These are phyloP conservation scores for Fusarium devonianum DNA, from an alignment of 2,329 filamentous ascomycete genomes.

Conservation along the genomic window DNA sequence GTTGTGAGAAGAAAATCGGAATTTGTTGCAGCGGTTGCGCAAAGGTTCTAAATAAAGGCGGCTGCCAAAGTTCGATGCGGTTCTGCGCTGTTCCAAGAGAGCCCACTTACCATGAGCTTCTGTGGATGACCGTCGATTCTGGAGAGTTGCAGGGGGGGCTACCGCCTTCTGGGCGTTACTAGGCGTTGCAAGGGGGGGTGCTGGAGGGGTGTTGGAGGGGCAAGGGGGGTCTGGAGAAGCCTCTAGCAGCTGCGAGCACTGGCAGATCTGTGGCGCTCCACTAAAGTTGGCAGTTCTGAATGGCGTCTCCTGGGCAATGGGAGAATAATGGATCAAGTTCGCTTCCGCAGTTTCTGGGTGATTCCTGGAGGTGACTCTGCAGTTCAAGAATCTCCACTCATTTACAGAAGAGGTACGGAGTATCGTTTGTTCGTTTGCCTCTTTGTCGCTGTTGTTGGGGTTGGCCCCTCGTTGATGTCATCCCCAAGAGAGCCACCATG, in stretches of 20 bases:
- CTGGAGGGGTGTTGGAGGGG: slow-evolving; percentile 34
- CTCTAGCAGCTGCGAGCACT: slow-evolving; percentile 43
- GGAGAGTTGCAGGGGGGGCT: slow-evolving; percentile 33
- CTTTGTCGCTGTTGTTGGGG: slow-evolving; percentile 5
- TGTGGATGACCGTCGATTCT: slow-evolving; percentile 31
- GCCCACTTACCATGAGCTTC: slow-evolving; percentile 47
- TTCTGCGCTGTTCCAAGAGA: slow-evolving; percentile 54
- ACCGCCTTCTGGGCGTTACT: slow-evolving; percentile 34
- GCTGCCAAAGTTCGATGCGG: slow-evolving; percentile 51
- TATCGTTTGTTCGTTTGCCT: slow-evolving; percentile 12
- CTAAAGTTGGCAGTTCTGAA: slow-evolving; percentile 17
- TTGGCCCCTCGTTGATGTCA: slow-evolving; percentile 42
- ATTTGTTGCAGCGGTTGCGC: slow-evolving; percentile 29
- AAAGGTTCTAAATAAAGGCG: slow-evolving; percentile 51
- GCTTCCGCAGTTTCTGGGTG: slow-evolving; percentile 13
- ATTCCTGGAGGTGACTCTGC: slow-evolving; percentile 14
- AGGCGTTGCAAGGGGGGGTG: slow-evolving; percentile 22
- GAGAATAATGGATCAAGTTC: slow-evolving; percentile 22
- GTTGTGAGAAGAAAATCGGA: slow-evolving; percentile 40
- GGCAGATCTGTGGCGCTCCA: slow-evolving; percentile 32
- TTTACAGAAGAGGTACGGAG: neutral
- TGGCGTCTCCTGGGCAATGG: slow-evolving; percentile 24
- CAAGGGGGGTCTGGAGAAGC: slow-evolving; percentile 46
- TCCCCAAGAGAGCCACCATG: slow-evolving; percentile 24
- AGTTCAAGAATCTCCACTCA: slow-evolving; percentile 2